Percentiles rank a stretch among this genome's conserved stretches.
Conservation (phyloP, 2,329 filamentous ascomycete genomes). For the Nothophoma quercina region DNA sequence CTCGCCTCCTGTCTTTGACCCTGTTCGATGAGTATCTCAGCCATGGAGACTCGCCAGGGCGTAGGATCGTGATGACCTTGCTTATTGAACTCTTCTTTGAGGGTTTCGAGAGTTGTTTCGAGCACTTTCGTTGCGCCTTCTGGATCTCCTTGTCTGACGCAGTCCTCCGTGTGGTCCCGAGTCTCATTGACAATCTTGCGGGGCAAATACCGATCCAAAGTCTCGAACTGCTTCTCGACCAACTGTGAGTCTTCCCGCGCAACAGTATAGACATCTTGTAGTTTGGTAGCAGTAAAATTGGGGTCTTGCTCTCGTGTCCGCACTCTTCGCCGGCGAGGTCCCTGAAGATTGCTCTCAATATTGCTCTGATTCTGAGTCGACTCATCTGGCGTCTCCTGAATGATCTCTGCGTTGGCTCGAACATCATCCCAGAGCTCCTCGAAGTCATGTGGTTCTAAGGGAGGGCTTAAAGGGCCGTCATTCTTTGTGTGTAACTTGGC, state of each 20-base stretch:
- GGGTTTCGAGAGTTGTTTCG: neutral
- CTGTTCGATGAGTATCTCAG: slow-evolving; percentile 4
- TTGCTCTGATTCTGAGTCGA: no score
- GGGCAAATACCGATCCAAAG: neutral
- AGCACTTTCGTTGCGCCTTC: neutral
- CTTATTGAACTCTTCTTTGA: neutral
- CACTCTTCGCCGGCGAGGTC: no score
- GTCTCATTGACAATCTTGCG: neutral
- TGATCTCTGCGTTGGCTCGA: no score
- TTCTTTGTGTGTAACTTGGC: no score
- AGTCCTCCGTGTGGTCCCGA: slow-evolving; percentile 1
- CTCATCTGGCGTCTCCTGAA: no score
- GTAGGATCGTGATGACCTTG: neutral
- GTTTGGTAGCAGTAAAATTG: neutral
- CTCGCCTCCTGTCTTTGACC: neutral
- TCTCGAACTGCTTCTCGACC: no score
- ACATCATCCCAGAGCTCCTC: no score
- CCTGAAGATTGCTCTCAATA: no score
- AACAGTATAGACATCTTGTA: neutral
- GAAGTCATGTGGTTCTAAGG: no score
- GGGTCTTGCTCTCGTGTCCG: no score
- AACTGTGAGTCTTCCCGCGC: neutral
- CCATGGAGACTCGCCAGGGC: neutral
- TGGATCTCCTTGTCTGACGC: neutral
- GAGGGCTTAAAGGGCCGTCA: no score